A percentile compares a stretch with the other conserved stretches of the same genome.
phyloP scores from a whole-genome alignment of 139 green algal species.

The Chlamydomonas sp. region DNA sequence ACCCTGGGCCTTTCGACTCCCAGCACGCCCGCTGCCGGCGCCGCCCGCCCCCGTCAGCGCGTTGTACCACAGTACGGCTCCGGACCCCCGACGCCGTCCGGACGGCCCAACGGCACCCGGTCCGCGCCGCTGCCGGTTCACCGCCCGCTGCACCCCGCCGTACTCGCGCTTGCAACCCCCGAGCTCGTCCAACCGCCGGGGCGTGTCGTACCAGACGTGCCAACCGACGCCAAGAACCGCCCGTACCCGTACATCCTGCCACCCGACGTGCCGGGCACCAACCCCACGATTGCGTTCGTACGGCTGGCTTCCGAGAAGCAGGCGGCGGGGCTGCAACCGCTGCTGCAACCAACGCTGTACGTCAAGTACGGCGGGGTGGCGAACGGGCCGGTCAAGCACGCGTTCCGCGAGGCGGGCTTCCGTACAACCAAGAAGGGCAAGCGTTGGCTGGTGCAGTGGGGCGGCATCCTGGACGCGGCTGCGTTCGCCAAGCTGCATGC shows the following conservation, averaged over 20 bases:
- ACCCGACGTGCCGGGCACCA: slow-evolving; percentile 43
- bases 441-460: slow-evolving; percentile 67
- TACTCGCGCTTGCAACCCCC: neutral
- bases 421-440: slow-evolving; percentile 44
- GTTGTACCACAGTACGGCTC: too few species aligned
- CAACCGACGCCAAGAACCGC: slow-evolving; percentile 38
- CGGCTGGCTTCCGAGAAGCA: slow-evolving; percentile 20
- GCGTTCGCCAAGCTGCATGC: slow-evolving; percentile 43
- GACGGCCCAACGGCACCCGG: neutral
- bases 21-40: neutral
- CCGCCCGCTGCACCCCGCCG: slow-evolving; percentile 26
- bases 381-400: slow-evolving; percentile 64
- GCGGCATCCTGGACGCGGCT: slow-evolving; percentile 48
- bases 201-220: slow-evolving; percentile 4
- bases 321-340: slow-evolving; percentile 32
- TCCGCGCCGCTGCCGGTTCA: neutral
- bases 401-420: slow-evolving; percentile 55
- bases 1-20: neutral
- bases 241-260: slow-evolving; percentile 51
- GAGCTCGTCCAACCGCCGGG: neutral
- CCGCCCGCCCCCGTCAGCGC: neutral
- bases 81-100: neutral
- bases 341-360: slow-evolving; percentile 47
- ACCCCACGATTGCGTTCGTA: slow-evolving; percentile 51
- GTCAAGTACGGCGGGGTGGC: slow-evolving; percentile 64